These are phyloP conservation scores for Emergomyces orientalis DNA, from an alignment of 2,329 filamentous ascomycete species.

Conservation along the genomic window DNA sequence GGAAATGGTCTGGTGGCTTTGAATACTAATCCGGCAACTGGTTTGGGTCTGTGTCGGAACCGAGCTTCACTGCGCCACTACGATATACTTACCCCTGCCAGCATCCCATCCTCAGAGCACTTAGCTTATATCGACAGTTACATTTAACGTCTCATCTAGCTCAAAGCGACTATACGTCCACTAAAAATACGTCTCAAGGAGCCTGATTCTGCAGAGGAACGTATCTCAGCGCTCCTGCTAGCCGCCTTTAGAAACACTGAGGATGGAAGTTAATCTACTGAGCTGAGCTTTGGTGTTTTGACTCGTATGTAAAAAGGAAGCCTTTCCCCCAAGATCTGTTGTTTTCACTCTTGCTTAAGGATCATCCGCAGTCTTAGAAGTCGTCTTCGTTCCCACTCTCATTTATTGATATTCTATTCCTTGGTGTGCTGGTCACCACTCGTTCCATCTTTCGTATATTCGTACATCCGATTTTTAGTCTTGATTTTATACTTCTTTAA, in stretches of 20 bases:
- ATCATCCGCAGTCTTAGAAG: constrained; percentile 6
- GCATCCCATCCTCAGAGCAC: constrained; percentile 1
- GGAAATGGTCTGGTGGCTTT: not conserved
- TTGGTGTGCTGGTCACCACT: constrained; percentile 15
- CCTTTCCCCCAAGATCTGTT: not conserved
- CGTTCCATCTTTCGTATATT: constrained; percentile 11
- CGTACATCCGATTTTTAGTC: constrained; percentile 5
- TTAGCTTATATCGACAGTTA: constrained; percentile 12
- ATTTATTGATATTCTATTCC: constrained; percentile 11
- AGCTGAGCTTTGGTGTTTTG: not conserved
- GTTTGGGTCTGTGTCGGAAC: constrained; percentile 5
- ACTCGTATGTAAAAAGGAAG: not conserved
- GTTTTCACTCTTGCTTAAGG: constrained; percentile 3
- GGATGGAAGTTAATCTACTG: not conserved
- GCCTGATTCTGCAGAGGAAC: not conserved
- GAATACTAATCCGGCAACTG: not conserved
- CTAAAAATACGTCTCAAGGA: constrained; percentile 11
- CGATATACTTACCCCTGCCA: not conserved
- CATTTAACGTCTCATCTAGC: constrained; percentile 14
- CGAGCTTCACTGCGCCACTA: constrained; percentile 9
- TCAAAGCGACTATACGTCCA: constrained; percentile 7
- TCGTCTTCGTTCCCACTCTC: constrained; percentile 11
- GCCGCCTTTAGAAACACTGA: constrained; percentile 4
- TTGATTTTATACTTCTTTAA: constrained; percentile 9
- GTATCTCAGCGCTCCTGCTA: not conserved